Conservation (phyloP, 192 early-diverging fungal species). For the Coemansia asiatica region DNA sequence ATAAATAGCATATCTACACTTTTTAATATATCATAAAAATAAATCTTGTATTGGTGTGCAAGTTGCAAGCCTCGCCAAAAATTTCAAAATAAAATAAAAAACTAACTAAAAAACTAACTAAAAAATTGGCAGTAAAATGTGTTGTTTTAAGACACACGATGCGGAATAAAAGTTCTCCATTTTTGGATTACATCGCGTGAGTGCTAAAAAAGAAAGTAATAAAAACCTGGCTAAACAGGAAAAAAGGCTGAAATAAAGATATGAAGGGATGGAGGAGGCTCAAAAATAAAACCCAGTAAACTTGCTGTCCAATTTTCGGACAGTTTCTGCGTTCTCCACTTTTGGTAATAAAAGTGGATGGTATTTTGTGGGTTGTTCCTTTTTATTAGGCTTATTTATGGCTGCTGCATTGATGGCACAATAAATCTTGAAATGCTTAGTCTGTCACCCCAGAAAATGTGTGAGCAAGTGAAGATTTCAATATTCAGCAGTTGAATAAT, state of each 20-base stretch:
- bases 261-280: neutral
- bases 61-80: no score
- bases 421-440: no score
- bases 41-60: no score
- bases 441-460: no score
- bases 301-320: neutral
- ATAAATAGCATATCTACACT: no score
- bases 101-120: neutral
- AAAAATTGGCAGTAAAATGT: neutral
- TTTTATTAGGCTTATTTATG: no score
- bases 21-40: no score
- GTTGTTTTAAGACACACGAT: neutral
- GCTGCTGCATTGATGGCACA: no score
- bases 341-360: neutral
- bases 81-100: neutral
- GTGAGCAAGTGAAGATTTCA: no score
- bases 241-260: neutral
- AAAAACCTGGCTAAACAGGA: no score
- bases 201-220: neutral
- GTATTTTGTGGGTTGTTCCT: neutral
- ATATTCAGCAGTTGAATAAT: no score
- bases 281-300: slow-evolving; percentile 1
- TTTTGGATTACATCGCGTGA: neutral
- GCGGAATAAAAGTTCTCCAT: neutral
- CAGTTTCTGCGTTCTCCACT: neutral